Evolutionary conservation across 768 basidiomycete species (phyloP).

Genomic region (Suillus sp.): DNA sequence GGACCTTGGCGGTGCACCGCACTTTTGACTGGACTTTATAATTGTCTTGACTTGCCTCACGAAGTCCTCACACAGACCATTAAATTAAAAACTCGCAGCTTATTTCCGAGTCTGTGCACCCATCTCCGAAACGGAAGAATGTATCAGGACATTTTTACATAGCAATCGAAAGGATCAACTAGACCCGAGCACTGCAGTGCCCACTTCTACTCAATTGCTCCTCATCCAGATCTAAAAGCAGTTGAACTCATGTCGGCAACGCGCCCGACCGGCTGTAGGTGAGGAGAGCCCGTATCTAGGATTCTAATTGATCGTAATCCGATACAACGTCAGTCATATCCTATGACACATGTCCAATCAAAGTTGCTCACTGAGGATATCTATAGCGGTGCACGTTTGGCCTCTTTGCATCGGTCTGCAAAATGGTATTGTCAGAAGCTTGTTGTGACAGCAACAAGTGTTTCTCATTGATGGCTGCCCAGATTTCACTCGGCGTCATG

Average conservation of each 20-base stretch:
- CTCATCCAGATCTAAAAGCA: conserved; percentile 32
- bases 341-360: background rate
- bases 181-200: background rate
- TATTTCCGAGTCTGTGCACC: conserved; percentile 7
- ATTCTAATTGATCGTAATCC: conserved; percentile 39
- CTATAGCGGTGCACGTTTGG: conserved; percentile 59
- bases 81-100: conserved; percentile 1
- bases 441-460: conserved; percentile 51
- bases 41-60: conserved; percentile 1
- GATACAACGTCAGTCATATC: conserved; percentile 14
- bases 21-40: conserved; percentile 1
- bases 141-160: background rate
- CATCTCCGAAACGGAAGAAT: conserved; percentile 8
- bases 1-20: conserved; percentile 13
- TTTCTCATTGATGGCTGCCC: conserved; percentile 56
- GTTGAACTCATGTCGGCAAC: conserved; percentile 37
- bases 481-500: conserved; percentile 52
- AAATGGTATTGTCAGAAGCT: conserved; percentile 41
- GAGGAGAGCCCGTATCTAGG: conserved; percentile 62
- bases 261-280: conserved; percentile 59
- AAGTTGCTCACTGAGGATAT: conserved; percentile 65
- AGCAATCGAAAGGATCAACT: conserved; percentile 3
- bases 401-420: conserved; percentile 47
- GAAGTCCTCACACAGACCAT: conserved; percentile 2
- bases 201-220: conserved; percentile 1